phyloP scores from a whole-genome alignment of 139 green algal genomes.

The Nannochloris sp. region DNA sequence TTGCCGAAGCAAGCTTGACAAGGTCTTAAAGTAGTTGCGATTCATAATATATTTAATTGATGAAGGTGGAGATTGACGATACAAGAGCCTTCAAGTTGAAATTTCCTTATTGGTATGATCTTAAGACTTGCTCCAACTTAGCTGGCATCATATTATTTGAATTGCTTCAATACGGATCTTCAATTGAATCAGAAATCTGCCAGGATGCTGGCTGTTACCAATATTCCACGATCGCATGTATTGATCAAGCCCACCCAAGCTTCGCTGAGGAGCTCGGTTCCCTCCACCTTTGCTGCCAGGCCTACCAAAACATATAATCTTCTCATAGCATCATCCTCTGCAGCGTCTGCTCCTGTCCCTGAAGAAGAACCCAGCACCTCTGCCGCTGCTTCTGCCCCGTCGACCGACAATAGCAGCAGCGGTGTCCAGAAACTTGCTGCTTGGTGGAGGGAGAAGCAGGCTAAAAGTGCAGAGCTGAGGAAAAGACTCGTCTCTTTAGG shows the following conservation, averaged over 20 bases:
- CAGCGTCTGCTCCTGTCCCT: no score
- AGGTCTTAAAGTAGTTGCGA: not conserved
- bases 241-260: not conserved
- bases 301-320: no score
- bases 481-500: constrained; percentile 13
- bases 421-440: not conserved
- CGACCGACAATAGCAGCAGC: constrained; percentile 3
- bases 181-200: not conserved
- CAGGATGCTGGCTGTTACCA: not conserved
- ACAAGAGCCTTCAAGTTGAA: not conserved
- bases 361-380: not conserved
- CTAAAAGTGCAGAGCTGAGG: not conserved
- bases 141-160: not conserved
- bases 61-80: not conserved
- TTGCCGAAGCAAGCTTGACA: not conserved
- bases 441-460: constrained; percentile 14
- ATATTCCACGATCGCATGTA: no score
- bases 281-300: no score
- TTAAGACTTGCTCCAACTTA: not conserved
- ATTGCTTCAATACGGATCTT: not conserved
- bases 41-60: not conserved
- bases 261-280: not conserved
- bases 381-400: not conserved
- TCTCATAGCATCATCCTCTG: no score
- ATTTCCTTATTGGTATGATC: not conserved